phyloP scores from a whole-genome alignment of 2,329 filamentous ascomycete species.

The Septoria linicola region DNA sequence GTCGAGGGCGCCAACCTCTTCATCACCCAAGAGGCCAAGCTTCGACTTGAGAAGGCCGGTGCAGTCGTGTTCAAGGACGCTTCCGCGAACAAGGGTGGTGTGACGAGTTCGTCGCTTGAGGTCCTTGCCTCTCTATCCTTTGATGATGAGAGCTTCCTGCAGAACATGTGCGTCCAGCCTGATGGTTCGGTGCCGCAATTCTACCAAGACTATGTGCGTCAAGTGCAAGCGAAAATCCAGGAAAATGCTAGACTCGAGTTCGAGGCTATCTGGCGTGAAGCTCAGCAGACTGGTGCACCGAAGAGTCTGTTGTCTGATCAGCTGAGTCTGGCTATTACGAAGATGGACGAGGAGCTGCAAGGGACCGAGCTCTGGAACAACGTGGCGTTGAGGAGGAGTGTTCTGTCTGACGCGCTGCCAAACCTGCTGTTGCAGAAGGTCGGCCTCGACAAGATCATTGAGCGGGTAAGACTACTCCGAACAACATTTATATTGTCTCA shows the following conservation, averaged over 20 bases:
- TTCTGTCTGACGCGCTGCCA: constrained; percentile 83
- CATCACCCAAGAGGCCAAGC: constrained; percentile 97
- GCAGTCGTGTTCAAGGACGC: constrained; percentile 97
- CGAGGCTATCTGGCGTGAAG: constrained; percentile 96
- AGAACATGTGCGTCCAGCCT: constrained; percentile 88
- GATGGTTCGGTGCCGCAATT: constrained; percentile 80
- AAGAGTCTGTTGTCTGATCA: constrained; percentile 89
- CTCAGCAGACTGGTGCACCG: constrained; percentile 74
- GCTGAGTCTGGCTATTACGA: constrained; percentile 89
- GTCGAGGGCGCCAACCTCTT: constrained; percentile 98
- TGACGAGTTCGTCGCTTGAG: constrained; percentile 94
- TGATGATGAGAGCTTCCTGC: constrained; percentile 80
- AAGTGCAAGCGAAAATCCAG: constrained; percentile 87
- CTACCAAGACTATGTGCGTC: constrained; percentile 88
- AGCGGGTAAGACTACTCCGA: constrained; percentile 58
- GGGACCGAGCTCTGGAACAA: constrained; percentile 89
- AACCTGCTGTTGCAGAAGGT: constrained; percentile 82
- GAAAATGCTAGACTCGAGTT: constrained; percentile 92
- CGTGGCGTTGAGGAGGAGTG: constrained; percentile 69
- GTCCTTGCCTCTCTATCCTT: constrained; percentile 93
- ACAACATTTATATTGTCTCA: neutral
- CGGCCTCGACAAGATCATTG: constrained; percentile 81
- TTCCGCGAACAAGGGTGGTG: constrained; percentile 96
- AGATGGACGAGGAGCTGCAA: constrained; percentile 93
- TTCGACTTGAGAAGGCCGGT: constrained; percentile 91